phyloP scores from a whole-genome alignment of 2,329 filamentous ascomycete genomes.

The Colletotrichum gloeosporioides region DNA sequence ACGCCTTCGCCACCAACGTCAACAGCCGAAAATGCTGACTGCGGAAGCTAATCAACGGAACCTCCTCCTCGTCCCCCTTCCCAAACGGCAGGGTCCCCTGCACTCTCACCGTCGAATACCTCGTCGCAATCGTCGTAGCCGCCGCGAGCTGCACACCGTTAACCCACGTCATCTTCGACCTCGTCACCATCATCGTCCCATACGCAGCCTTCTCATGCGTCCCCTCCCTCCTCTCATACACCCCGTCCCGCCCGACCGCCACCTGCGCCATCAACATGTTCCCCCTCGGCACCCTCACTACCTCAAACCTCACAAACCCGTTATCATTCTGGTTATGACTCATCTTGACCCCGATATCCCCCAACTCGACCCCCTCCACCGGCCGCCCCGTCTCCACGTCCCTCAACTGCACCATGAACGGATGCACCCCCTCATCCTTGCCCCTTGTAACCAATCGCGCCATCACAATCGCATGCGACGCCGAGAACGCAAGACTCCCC shows the following conservation, averaged over 20 bases:
- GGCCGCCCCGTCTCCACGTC: neutral
- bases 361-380: neutral
- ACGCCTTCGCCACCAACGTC: neutral
- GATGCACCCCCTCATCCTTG: neutral
- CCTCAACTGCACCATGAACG: neutral
- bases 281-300: neutral
- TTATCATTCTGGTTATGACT: neutral
- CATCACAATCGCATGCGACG: neutral
- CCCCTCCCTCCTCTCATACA: neutral
- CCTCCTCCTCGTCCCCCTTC: neutral
- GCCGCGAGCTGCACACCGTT: neutral
- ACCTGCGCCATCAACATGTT: neutral
- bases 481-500: neutral
- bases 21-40: neutral
- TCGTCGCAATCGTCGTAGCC: neutral
- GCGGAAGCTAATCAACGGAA: neutral
- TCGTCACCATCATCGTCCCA: neutral
- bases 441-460: neutral
- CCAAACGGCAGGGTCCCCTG: neutral
- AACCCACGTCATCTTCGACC: neutral
- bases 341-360: neutral
- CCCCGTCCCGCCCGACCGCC: neutral
- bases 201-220: neutral
- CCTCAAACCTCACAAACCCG: neutral
- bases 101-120: neutral